Base-by-base conservation (phyloP, 2,329 filamentous ascomycete genomes). In the Ascomycota sp. region DNA sequence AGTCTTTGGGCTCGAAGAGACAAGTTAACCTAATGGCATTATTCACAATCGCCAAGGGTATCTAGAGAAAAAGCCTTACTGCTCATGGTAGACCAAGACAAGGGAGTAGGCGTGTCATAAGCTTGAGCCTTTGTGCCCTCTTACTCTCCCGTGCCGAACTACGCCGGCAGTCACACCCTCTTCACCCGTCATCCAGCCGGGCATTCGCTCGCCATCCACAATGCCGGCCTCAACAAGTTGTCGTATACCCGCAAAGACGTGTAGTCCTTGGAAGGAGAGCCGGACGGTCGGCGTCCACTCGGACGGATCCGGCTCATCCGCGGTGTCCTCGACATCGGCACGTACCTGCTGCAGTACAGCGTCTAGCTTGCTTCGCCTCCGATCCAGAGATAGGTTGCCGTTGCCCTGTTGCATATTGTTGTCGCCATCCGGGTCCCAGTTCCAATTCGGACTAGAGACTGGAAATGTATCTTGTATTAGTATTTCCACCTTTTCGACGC, bases 121-220 rank as follows among this genome's bases (percentile, higher is more conserved):
- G 1, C 65, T 65, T 2, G 64, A 65, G 5, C 67, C 67, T 35
- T 61, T 69, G 41, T 65, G 53, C 1, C 65, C 68, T 26, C 55
- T 53, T 41, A 83, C 70, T 36, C 72, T 61, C 2, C 81, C 80
- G 34, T 69, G 51, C 37, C 61, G 64, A 4, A 91, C 69, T 20
- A 69, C 63, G 1, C 79, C 77, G 23, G 73, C 61, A 31, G 78
- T 89, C 5, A 89, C 71, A 1, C 74, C 77, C 27, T 82, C 77
- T 43, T 92, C 82, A 2, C 82, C 83, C 1, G 81, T 89, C 74
- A 92, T 75, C 81, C 82, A 92, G 0, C 77, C 77, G 0, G 83
- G 82, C 76, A 91, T 85, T 32, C 60, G 67, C 42, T 73, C 65
- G 2, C 80, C 75, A 44, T 91, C 71, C 19, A 92, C 57, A 30